Conservation (phyloP, 257 asterid species). For the Nicotiana otophora region DNA sequence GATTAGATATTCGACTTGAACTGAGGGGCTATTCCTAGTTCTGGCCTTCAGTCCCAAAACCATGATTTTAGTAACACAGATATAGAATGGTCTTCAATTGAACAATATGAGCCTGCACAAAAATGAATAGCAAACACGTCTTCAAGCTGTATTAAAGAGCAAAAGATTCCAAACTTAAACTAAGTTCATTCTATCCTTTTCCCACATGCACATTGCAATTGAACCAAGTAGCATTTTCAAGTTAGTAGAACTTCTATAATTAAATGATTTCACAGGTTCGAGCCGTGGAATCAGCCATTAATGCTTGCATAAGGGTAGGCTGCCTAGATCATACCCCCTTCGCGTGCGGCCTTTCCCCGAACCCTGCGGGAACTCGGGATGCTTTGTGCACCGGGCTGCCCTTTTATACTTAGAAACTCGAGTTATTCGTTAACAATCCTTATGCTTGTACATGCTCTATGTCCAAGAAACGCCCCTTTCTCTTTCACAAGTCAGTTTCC, state of each 20-base stretch:
- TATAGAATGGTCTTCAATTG: background rate
- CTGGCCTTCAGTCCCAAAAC: constrained; percentile 68
- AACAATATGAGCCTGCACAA: background rate
- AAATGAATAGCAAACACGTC: background rate
- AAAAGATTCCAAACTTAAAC: background rate
- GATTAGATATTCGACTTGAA: constrained; percentile 46
- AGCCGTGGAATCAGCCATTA: too few species aligned
- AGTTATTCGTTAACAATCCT: background rate
- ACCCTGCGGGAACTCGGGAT: too few species aligned
- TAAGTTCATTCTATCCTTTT: background rate
- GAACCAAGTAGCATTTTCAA: background rate
- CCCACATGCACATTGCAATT: background rate
- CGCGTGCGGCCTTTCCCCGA: too few species aligned
- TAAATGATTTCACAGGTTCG: background rate
- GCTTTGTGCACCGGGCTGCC: too few species aligned
- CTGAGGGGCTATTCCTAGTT: constrained; percentile 41
- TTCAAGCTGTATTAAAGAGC: background rate
- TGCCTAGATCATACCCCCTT: too few species aligned
- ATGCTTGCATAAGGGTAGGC: too few species aligned
- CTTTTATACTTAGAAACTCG: background rate
- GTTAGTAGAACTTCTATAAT: background rate
- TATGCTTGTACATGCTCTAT: background rate
- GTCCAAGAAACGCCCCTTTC: background rate
- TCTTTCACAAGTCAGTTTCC: background rate
- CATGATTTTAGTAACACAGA: constrained; percentile 40